Base-by-base conservation (phyloP, 805 yeast species). In the Cyberlindnera suaveolens region DNA sequence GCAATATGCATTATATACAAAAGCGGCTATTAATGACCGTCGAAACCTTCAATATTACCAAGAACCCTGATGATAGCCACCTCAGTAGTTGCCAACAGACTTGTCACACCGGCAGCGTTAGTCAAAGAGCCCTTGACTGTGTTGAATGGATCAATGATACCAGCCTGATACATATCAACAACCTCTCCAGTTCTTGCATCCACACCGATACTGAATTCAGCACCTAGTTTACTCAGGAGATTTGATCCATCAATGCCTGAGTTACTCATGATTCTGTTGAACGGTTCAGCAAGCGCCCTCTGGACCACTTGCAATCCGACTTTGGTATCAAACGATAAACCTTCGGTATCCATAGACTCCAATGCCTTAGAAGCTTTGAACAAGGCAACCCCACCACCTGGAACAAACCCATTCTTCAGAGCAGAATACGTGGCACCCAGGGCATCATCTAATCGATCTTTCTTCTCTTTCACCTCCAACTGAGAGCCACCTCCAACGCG, bases 361-460 rank as follows among this genome's bases (percentile, higher is more conserved):
- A 93, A 76, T 49, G 81, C 66, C 57, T 79, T 75, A 42, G 95
- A 78, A 40, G 98, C 97, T 78, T 93, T 93, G 61, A 88, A 77
- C 62, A 93, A 77, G 45, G 99, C 99, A 54, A 97, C 88, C 71
- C 99, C 99, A 67, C 99, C 99, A 73, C 99, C 99, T 63, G 99
- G 99, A 54, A 93, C 77, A 63, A 93, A 89, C 71, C 99, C 99
- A 70, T 88, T 96, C 71, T 91, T 91, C 51, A 93, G 96, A 53
- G 99, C 99, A 46, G 99, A 97, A 70, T 98, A 88, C 42, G 98
- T 93, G 44, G 99, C 97, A 64, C 93, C 91, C 64, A 93, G 77
- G 23, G 99, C 98, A 72, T 93, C 99, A 60, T 93, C 98, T 63
- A 89, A 87, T 71, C 99, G 85, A 68, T 93, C 99, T 76, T 93